phyloP scores from a whole-genome alignment of 2,329 filamentous ascomycete species.

The Fusarium ambrosium region DNA sequence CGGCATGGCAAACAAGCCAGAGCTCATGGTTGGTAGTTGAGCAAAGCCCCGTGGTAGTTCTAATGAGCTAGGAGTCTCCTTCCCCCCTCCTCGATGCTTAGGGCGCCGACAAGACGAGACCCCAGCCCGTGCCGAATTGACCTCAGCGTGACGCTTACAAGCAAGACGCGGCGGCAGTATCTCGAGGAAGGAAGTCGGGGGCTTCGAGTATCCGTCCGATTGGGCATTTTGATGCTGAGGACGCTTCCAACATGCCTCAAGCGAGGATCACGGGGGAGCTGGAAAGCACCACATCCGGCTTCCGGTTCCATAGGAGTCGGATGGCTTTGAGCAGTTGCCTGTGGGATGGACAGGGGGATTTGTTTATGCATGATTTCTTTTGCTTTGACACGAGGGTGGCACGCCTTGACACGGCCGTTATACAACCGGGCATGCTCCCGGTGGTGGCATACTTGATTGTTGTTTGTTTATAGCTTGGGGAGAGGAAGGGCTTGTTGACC shows the following conservation, averaged over 20 bases:
- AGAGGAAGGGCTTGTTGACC: neutral
- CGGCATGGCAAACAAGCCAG: conserved; percentile 25
- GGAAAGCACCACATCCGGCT: conserved; percentile 2
- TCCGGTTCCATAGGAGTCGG: conserved; percentile 1
- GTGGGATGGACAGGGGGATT: conserved; percentile 25
- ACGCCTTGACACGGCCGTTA: conserved; percentile 14
- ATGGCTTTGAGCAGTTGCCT: conserved; percentile 27
- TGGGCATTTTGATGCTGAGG: conserved; percentile 21
- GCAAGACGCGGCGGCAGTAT: conserved; percentile 12
- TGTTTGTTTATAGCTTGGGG: conserved; percentile 18
- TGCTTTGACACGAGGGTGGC: conserved; percentile 17
- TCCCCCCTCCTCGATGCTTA: conserved; percentile 22
- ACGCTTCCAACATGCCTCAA: conserved; percentile 20
- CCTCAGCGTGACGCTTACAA: conserved; percentile 5
- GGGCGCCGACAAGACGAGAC: conserved; percentile 24
- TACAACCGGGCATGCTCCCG: conserved; percentile 16
- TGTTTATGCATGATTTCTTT: conserved; percentile 33
- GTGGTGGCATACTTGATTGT: conserved; percentile 18
- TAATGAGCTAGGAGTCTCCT: conserved; percentile 23
- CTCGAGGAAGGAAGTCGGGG: conserved; percentile 12
- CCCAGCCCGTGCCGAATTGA: conserved; percentile 10
- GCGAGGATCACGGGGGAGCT: conserved; percentile 4
- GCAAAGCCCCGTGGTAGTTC: conserved; percentile 20
- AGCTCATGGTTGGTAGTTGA: conserved; percentile 35
- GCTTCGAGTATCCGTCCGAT: conserved; percentile 8